Evolutionary conservation across 176 grass and related monocot genomes (phyloP), one percentile per base, ranked within the genome.

Genomic region (Zoysia japonica): DNA sequence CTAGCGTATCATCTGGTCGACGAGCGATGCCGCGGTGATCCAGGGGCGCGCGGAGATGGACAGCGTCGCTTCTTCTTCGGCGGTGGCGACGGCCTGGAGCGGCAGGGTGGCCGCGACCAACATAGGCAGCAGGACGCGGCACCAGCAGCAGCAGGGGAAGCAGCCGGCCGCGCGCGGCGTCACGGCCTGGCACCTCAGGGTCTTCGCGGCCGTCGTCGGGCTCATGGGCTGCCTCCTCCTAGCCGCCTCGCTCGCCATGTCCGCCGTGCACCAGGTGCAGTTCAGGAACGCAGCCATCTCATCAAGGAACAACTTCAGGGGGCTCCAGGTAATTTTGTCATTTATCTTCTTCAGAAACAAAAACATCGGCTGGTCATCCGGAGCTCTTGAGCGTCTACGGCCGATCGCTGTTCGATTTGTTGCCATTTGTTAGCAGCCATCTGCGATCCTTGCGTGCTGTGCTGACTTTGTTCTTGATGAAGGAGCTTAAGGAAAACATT

Each of bases 241-340:
- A 9, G 70, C 86, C 55, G 88, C 93, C 66, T 98, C 96, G 56
- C 68, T 98, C 74, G 80, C 87, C 81, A 81, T 98, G 86, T 85
- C 89, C 76, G 82, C 89, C 52, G 80, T 94, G 36, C 96, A 94
- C 55, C 88, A 90, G 71, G 71, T 94, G 43, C 83, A 85, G 53
- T 92, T 90, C 76, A 69, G 60, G 48, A 74, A 80, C 73, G 72
- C 57, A 63, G 66, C 80, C 53, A 73, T 82, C 59, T 75, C 71
- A 28, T 28, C 20, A 75, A 74, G 19, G 28, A 28, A 28, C 28
- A 78, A 65, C 83, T 87, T 85, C 16, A 87, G 48, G 52, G 88
- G 54, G 11, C 63, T 89, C 11, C 92, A 93, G 92, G 92, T 98
- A 85, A 7, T 13, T n/a, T 28, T 28, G 28, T 28, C 28, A 28